Evolutionary conservation across 306 rosid genomes (phyloP).

Genomic region (Cucumis hystrix): DNA sequence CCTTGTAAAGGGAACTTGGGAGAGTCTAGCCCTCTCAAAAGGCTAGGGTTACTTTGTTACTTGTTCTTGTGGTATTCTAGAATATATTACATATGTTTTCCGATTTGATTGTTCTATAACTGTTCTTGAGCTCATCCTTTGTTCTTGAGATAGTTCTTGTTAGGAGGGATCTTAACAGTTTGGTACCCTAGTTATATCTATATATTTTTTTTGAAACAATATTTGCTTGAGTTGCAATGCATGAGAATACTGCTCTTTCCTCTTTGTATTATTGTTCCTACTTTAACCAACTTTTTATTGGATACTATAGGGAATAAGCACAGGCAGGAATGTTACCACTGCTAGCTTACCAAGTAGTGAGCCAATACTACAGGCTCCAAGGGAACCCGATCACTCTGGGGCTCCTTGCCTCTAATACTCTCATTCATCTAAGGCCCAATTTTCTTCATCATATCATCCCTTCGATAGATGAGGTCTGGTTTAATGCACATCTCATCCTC

Average conservation of each 20-base stretch:
- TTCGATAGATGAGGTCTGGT: constrained; percentile 52
- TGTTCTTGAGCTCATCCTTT: too few relatives aligned
- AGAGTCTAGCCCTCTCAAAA: too few relatives aligned
- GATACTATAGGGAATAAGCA: background rate
- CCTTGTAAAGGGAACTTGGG: too few relatives aligned
- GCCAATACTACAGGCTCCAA: constrained; percentile 54
- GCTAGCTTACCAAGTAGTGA: constrained; percentile 55
- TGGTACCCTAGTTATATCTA: background rate
- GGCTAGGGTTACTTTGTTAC: too few relatives aligned
- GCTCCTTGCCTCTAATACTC: constrained; percentile 66
- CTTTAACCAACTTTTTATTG: background rate
- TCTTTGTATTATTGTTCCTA: background rate
- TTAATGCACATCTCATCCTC: constrained; percentile 76
- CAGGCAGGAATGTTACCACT: constrained; percentile 43
- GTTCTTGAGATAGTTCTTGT: too few relatives aligned
- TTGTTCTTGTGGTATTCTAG: too few relatives aligned
- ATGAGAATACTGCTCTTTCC: background rate
- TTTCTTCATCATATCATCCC: constrained; percentile 44
- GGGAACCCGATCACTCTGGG: constrained; percentile 71
- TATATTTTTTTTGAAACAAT: background rate
- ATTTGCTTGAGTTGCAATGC: background rate
- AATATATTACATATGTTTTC: too few relatives aligned
- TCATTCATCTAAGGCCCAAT: constrained; percentile 54
- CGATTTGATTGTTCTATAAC: too few relatives aligned
- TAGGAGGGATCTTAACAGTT: too few relatives aligned